A percentile compares a stretch with the other conserved stretches of the same genome.
Conservation (phyloP, 306 rosid genomes). For the Canavalia gladiata region DNA sequence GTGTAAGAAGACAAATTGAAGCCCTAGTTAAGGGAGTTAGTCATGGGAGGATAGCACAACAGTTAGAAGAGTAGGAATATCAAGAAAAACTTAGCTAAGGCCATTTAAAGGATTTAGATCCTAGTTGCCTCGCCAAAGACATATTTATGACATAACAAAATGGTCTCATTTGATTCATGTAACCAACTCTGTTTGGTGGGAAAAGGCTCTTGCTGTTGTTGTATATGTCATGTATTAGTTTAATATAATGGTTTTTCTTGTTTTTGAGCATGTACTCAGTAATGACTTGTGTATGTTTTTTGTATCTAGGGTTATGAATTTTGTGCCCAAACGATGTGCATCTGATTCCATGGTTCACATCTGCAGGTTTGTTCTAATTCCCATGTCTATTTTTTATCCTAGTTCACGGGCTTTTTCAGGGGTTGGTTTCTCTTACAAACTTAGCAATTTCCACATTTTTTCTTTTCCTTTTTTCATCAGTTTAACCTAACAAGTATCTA, state of each 20-base stretch:
- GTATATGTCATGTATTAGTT: not conserved
- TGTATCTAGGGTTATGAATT: constrained; percentile 24
- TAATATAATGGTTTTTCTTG: not conserved
- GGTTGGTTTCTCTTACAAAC: not conserved
- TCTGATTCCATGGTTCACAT: not conserved
- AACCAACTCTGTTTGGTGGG: not conserved
- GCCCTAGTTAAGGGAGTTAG: not conserved
- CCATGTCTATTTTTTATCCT: constrained; percentile 6
- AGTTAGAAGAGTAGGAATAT: not conserved
- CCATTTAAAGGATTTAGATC: not conserved
- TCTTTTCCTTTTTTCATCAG: not conserved
- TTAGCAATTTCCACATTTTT: not conserved
- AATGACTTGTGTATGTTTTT: constrained; percentile 24
- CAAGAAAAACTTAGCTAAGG: not conserved
- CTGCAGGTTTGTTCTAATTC: constrained; percentile 42
- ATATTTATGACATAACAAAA: not conserved
- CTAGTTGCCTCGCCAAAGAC: not conserved
- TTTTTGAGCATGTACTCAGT: constrained; percentile 2
- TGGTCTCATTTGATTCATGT: not conserved
- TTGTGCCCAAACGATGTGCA: not conserved
- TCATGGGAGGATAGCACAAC: not conserved
- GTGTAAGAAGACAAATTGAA: not conserved
- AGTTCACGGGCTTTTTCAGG: not conserved
- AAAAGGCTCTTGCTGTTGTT: constrained; percentile 2
- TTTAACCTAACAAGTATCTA: not conserved